Conservation (phyloP, 495 filamentous ascomycete species). For the Halenospora varia region DNA sequence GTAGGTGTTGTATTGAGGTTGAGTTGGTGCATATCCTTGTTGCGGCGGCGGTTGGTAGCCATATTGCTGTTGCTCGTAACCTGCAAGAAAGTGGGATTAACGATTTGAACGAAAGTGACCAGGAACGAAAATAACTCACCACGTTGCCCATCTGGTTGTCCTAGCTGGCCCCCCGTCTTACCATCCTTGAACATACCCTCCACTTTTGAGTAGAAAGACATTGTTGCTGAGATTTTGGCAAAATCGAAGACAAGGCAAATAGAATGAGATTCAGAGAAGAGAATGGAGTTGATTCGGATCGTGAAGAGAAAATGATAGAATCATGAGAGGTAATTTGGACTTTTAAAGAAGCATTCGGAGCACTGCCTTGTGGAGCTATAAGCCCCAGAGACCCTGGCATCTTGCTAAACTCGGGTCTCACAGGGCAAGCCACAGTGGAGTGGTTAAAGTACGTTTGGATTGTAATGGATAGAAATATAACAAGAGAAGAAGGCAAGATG, state of each 20-base stretch:
- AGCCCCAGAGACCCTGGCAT: not conserved
- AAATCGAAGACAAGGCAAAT: not conserved
- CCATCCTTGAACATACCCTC: not conserved
- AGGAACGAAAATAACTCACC: not conserved
- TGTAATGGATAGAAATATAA: not conserved
- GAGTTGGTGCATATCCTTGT: not conserved
- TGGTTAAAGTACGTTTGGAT: not conserved
- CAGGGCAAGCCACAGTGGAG: not conserved
- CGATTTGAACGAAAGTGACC: not conserved
- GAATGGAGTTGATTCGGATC: not conserved
- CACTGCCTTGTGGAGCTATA: not conserved
- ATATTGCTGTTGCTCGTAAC: conserved; percentile 5
- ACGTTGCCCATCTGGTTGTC: not conserved
- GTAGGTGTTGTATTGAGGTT: conserved; percentile 4
- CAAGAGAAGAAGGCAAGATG: not conserved
- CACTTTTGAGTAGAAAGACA: not conserved
- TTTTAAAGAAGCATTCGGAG: not conserved
- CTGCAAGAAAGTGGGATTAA: not conserved
- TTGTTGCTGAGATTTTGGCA: not conserved
- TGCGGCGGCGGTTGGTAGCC: not conserved
- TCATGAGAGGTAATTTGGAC: not conserved
- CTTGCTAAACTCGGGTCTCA: not conserved
- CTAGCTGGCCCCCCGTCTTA: not conserved
- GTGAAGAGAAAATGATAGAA: not conserved
- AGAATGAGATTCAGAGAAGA: not conserved